Evolutionary conservation across 2,329 filamentous ascomycete species (phyloP), one percentile per base, ranked within the genome.

Genomic region (Aspergillus unguis): DNA sequence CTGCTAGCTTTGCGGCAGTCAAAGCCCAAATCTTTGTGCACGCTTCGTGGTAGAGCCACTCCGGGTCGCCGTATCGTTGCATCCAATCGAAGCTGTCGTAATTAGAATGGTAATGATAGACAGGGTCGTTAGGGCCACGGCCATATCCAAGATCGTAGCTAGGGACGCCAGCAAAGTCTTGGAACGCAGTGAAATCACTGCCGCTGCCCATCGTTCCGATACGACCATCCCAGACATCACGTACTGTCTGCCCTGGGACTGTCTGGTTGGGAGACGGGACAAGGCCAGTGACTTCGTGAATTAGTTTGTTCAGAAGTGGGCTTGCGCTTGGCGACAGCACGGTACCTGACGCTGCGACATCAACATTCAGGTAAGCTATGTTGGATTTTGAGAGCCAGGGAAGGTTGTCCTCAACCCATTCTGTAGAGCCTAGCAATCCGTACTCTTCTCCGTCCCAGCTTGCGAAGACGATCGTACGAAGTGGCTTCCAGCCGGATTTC

Each of bases 401-500:
- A 0, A 95, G 72, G 62, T 89, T 90, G 60, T 96, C 90, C 66
- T 96, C 91, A 0, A 96, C 90, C 90, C 91, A 96, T 66, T 96
- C 92, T 0, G 92, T 95, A 48, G 86, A 90, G 4, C 92, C 92
- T 10, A 96, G 71, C 4, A 96, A 79, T 0, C 88, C 90, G 60
- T 96, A 95, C 70, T 96, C 91, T 71, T 90, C 87, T 31, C 85
- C 86, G 57, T 90, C 87, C 87, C 86, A 90, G 67, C 83, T 86
- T 84, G 88, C 91, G 65, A 96, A 92, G 37, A 96, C 89, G 52
- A 97, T 90, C 0, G 92, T 97, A 25, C 92, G 86, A 23, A 91
- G 79, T 0, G 94, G 89, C 69, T 86, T 90, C 89, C 89, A 95
- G 10, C 89, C 90, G 27, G 79, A 80, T 27, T 84, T 79, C 2